A percentile compares a stretch with the other conserved stretches of the same genome.
Conservation (phyloP, 257 asterid genomes). For the Solanum appendiculatum region DNA sequence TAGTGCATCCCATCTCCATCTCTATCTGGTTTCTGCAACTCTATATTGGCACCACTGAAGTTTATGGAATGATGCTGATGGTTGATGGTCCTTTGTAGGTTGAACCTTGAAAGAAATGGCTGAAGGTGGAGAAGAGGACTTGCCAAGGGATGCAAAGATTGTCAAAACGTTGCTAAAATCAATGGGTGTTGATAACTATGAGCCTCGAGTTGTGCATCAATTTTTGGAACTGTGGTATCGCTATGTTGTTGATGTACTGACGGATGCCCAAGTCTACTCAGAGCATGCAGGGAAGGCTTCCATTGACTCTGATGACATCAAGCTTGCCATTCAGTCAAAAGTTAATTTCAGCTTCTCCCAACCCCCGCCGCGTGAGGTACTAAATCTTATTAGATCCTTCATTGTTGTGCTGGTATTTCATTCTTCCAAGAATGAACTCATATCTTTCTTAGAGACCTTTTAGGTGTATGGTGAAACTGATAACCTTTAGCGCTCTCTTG, state of each 20-base stretch:
- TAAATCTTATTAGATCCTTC: neutral
- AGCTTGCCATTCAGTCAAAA: slow-evolving; percentile 82
- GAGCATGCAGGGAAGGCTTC: slow-evolving; percentile 71
- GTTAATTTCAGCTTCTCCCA: slow-evolving; percentile 86
- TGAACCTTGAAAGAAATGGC: slow-evolving; percentile 30
- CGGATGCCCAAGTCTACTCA: slow-evolving; percentile 78
- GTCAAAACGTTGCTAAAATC: slow-evolving; percentile 74
- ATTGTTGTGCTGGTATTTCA: neutral
- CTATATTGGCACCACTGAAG: neutral
- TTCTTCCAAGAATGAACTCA: neutral
- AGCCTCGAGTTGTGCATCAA: slow-evolving; percentile 81
- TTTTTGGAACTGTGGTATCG: slow-evolving; percentile 76
- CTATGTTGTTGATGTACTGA: slow-evolving; percentile 63
- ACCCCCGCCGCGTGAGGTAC: slow-evolving; percentile 90
- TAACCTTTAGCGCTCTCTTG: neutral
- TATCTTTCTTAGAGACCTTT: neutral
- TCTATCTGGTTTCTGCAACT: neutral
- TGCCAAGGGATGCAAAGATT: slow-evolving; percentile 84
- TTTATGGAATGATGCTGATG: neutral
- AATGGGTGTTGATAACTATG: slow-evolving; percentile 85
- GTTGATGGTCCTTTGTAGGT: neutral
- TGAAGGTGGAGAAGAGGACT: slow-evolving; percentile 61
- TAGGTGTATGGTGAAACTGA: neutral
- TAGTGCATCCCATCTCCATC: neutral
- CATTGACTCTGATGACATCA: slow-evolving; percentile 75